phyloP scores from a whole-genome alignment of 2,329 filamentous ascomycete genomes.

The Eutypella sp. region DNA sequence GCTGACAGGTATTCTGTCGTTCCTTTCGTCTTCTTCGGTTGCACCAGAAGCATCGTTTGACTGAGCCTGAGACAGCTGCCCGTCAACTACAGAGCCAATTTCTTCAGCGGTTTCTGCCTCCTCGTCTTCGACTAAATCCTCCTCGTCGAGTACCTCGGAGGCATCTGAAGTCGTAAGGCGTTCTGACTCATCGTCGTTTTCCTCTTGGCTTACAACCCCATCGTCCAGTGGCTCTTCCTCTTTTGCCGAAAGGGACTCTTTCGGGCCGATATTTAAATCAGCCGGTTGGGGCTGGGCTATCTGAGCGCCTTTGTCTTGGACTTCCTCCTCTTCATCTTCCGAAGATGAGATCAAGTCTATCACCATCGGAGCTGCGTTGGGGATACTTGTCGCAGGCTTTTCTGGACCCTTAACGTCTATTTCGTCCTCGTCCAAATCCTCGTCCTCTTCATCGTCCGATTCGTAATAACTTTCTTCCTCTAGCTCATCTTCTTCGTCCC shows the following conservation, averaged over 20 bases:
- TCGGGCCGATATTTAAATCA: background rate
- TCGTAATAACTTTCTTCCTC: no score
- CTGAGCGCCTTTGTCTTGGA: slow-evolving; percentile 2
- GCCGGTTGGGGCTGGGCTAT: background rate
- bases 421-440: slow-evolving; percentile 1
- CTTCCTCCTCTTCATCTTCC: slow-evolving; percentile 15
- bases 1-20: no score
- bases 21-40: background rate
- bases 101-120: slow-evolving; percentile 13
- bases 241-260: background rate
- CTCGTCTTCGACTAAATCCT: slow-evolving; percentile 1
- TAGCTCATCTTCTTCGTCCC: slow-evolving; percentile 16
- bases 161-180: background rate
- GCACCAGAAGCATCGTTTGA: slow-evolving; percentile 1
- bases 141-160: background rate
- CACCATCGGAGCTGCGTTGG: slow-evolving; percentile 9
- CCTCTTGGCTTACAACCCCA: background rate
- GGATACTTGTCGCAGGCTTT: slow-evolving; percentile 1
- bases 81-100: slow-evolving; percentile 7
- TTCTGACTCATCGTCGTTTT: background rate
- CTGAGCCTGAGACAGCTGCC: slow-evolving; percentile 11
- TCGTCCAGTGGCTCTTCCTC: background rate
- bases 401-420: slow-evolving; percentile 4
- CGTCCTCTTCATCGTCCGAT: slow-evolving; percentile 3
- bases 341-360: slow-evolving; percentile 20